A percentile compares a stretch with the other conserved stretches of the same genome.
These are phyloP conservation scores for Aureobasidium sp. DNA, from an alignment of 2,329 filamentous ascomycete genomes.

Conservation along the genomic window DNA sequence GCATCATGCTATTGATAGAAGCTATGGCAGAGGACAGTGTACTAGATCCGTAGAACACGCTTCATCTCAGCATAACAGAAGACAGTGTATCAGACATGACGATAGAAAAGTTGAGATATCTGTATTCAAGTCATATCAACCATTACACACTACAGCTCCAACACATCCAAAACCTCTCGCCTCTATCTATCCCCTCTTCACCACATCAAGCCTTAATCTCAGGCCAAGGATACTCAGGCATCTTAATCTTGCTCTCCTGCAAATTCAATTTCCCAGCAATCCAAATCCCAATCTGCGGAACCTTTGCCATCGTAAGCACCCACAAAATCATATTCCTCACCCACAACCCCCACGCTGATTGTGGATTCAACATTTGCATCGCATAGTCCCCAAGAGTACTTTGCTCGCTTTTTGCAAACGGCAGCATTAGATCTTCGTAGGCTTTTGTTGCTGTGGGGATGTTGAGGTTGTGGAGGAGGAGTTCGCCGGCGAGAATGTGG, in stretches of 20 bases:
- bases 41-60: no score
- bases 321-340: conserved; percentile 34
- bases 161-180: no score
- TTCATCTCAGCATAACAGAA: no score
- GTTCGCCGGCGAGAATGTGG: conserved; percentile 49
- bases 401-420: conserved; percentile 34
- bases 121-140: no score
- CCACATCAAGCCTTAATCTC: background rate
- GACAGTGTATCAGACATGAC: no score
- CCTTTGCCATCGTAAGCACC: background rate
- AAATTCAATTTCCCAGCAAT: background rate
- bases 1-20: no score
- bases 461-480: conserved; percentile 21
- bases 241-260: background rate
- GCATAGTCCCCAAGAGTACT: conserved; percentile 22
- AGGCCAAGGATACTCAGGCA: conserved; percentile 7
- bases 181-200: background rate
- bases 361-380: conserved; percentile 34
- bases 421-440: conserved; percentile 39
- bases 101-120: no score
- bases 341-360: conserved; percentile 38
- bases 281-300: background rate
- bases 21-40: no score
- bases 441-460: conserved; percentile 30
- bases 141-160: no score